Evolutionary conservation across 192 early-diverging fungal genomes (phyloP), one percentile per base, ranked within the genome.

Genomic region (Paraglomus brasilianum): DNA sequence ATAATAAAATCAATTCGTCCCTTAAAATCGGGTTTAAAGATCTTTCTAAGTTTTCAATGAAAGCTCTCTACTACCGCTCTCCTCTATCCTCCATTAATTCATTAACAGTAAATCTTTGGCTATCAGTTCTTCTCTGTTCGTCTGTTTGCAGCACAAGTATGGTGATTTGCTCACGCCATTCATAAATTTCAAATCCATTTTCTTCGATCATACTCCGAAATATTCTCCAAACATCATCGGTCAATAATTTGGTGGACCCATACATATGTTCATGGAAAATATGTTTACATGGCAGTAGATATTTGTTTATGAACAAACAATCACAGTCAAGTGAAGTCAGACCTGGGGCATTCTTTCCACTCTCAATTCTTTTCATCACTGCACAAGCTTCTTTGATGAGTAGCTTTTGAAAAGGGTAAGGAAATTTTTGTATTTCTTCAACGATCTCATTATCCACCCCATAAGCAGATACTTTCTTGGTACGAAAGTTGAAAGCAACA

Each of bases 201-300:
- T 72, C 70, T 51, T 63, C 47, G 42, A 62, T 62, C n/a, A 71
- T 50, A 11, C 4, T 5, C 30, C 61, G 57, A 63, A 72, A 72
- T 39, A 5, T 63, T 47, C 42, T 62, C 38, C 70, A 72, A 47
- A 17, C 45, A 14, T 62, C 47, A n/a, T 15, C 21, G 5, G 30
- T 72, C 30, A 72, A 52, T 14, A 69, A 56, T 4, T 22, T 45
- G 4, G 22, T 47, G 45, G 36, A 17, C 2, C 58, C 41, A 43
- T 60, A 60, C 10, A 60, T 60, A 43, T 60, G 41, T 9, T 60
- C 58, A 41, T 60, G 58, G 48, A 64, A 64, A 13, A 46, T 64
- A 46, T 64, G 45, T 45, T 47, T 43, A 22, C 61, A 64, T 43
- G 44, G 44, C 40, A 64, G n/a, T 21, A 64, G 30, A 45, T 64